Evolutionary conservation across 148 eudicot species (phyloP).

Genomic region (Camellia sinensis): DNA sequence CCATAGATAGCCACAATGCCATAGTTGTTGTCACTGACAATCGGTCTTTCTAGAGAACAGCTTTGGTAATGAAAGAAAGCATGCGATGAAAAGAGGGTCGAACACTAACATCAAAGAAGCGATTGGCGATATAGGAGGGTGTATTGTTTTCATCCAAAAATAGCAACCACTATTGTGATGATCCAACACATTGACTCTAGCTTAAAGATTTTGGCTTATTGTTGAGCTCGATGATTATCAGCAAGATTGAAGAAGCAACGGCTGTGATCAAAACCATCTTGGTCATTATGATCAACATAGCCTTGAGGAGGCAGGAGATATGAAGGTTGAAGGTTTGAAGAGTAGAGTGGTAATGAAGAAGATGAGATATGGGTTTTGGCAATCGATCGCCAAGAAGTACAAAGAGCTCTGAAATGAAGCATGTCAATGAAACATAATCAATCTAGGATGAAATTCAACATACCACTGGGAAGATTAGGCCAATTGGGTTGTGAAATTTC

Average conservation of each 20-base stretch:
- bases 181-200: background rate
- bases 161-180: constrained; percentile 8
- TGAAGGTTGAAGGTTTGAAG: background rate
- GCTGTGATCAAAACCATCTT: background rate
- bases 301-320: background rate
- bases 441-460: background rate
- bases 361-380: constrained; percentile 8
- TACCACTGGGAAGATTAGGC: background rate
- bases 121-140: background rate
- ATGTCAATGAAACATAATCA: background rate
- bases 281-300: background rate
- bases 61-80: background rate
- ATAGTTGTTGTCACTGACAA: background rate
- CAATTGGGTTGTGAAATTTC: background rate
- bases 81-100: background rate
- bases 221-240: background rate
- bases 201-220: background rate
- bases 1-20: background rate
- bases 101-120: background rate
- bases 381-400: constrained; percentile 1
- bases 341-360: background rate
- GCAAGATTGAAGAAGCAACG: background rate
- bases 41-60: background rate
- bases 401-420: constrained; percentile 5
- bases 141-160: background rate